A percentile compares a stretch with the other conserved stretches of the same genome.
These are phyloP conservation scores for Jaenimonas drosophilae DNA, from an alignment of 208 protist species.

Conservation along the genomic window DNA sequence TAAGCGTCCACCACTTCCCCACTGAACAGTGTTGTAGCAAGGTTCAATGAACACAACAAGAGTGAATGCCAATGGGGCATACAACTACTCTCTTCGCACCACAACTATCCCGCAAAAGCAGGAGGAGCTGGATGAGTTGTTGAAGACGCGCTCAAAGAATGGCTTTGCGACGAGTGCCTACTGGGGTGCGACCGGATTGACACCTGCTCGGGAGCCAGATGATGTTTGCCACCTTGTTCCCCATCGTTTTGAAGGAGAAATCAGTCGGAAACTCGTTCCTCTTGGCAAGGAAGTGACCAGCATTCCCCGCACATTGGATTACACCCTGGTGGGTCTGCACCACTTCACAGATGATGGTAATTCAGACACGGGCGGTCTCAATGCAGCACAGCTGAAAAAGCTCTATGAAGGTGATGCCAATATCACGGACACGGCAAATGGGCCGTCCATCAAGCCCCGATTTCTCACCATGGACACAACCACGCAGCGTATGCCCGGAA, in stretches of 20 bases:
- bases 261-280: conserved; percentile 77
- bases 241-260: conserved; percentile 69
- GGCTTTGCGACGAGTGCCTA: conserved; percentile 79
- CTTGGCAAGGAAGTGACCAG: conserved; percentile 72
- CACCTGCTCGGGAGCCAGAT: conserved; percentile 64
- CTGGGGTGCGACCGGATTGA: conserved; percentile 67
- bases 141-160: conserved; percentile 28
- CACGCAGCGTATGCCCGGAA: conserved; percentile 43
- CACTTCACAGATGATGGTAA: conserved; percentile 27
- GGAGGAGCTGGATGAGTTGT: conserved; percentile 40
- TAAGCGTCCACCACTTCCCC: too few relatives aligned
- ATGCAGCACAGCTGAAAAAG: conserved; percentile 45
- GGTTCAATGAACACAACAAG: conserved; percentile 6
- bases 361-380: conserved; percentile 29
- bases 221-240: conserved; percentile 42
- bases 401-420: conserved; percentile 12
- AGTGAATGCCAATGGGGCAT: conserved; percentile 21
- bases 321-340: conserved; percentile 58
- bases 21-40: too few relatives aligned
- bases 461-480: conserved; percentile 60
- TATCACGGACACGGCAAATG: conserved; percentile 1
- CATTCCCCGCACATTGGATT: conserved; percentile 59
- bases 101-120: conserved; percentile 13
- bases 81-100: conserved; percentile 20
- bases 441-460: conserved; percentile 24